Base-by-base conservation (phyloP, 1,139 yeast species). In the Taphrina flavorubra region DNA sequence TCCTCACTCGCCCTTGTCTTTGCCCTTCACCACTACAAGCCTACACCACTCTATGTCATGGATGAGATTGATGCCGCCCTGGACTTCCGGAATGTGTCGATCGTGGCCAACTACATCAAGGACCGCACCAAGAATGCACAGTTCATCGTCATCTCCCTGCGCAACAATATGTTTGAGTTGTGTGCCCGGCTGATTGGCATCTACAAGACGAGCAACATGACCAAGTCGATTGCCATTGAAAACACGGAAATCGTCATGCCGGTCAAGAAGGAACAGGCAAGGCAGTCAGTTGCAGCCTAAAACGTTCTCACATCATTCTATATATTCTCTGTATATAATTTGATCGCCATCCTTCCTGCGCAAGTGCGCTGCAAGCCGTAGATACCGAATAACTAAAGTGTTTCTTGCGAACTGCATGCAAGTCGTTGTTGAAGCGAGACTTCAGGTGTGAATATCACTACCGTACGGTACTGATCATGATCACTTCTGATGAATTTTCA, bases 61-160 rank as follows among this genome's bases (percentile, higher is more conserved):
- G 99, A 95, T 80, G 99, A 95, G 80, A 94, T 95, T 74, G 99
- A 95, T 80, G 99, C 99, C 0, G 99, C 99, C 0, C 83, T 95
- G 74, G 99, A 95, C 80, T 95, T 94, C 79, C 83, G 98, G 77
- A 95, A 95, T 76, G 99, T 95, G 62, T 90, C 97, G 14, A 94
- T 94, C 79, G 97, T 95, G 69, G 99, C 99, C 2, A 92, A 92
- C 75, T 95, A 95, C 77, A 95, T 95, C 77, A 92, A 92, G 76
- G 97, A 94, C 74, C 83, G 97, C 66, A 95, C 99, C 2, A 90
- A 90, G 79, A 91, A 92, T 78, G 99, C 98, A 0, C 99, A 95
- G 76, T 95, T 95, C 75, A 87, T 95, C 75, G 99, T 95, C 46
- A 95, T 95, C 63, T 92, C 98, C 0, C 83, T 95, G 75, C 85